Base-by-base conservation (phyloP, 805 yeast genomes). In the Kuraishia piskuri region DNA sequence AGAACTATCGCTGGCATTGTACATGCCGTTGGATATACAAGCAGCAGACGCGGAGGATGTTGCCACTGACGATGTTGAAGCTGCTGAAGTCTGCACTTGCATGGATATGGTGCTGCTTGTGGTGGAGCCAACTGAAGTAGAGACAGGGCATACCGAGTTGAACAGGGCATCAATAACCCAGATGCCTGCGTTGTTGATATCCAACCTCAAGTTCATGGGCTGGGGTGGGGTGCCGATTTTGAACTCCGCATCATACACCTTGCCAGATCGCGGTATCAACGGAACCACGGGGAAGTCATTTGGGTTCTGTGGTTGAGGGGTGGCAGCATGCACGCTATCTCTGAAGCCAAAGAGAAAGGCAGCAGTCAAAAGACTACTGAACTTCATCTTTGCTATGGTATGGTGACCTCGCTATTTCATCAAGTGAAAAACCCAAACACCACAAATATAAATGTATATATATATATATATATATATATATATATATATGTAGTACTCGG, bases 101-200 rank as follows among this genome's bases (percentile, higher is more conserved):
- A 21, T 48, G 9, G 50, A 4, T 14, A 37, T 22, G 12, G 53
- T 47, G n/a, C 50, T 21, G n/a, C 47, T 19, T n/a, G 48, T 22
- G 23, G 48, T 37, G 10, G 22, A 3, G 31, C 9, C 31, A 25
- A 10, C 14, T 22, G 52, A 40, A 14, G 48, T 14, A 22, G 51
- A 31, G 8, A 20, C 25, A 23, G 50, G 51, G 61, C 73, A 68
- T 1, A 46, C 25, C 5, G 60, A 46, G 49, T 62, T 68, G 2
- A 54, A 56, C 21, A 53, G 52, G 5, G 55, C 50, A 21, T 61
- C 67, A 36, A 67, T 68, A 2, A 67, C 56, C 71, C 71, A 69
- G 1, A 65, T 24, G 20, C 57, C 56, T 7, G 62, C 67, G 36
- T 63, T 62, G n/a, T 55, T 51, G 2, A 68, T 52, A 53, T 69